Base-by-base conservation (phyloP, 441 rosid species). In the Erodium chrysanthum region DNA sequence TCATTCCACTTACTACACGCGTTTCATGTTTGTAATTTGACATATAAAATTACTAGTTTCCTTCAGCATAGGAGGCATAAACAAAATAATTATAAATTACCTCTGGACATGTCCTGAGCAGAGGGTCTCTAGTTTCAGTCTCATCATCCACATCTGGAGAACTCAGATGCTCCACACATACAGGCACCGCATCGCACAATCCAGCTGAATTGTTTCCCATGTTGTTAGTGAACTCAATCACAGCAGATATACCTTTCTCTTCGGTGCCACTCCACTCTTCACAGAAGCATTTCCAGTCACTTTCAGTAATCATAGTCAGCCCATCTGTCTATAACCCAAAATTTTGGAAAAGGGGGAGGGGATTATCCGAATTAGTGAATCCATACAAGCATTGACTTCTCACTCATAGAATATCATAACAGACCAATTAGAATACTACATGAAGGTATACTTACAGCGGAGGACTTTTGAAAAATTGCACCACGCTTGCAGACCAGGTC, bases 201-300 rank as follows among this genome's bases (percentile, higher is more conserved):
- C 78, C 79, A 73, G 67, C 74, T 71, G 69, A 62, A 72, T 66
- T 78, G 68, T 72, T 73, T 65, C 73, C 75, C 37, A 56, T 65
- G 15, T 64, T 66, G 71, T 77, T 74, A 70, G 73, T 74, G 21
- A 71, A 73, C 79, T 90, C 92, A 78, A 95, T 73, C 37, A 79
- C 68, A 77, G 92, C 96, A 66, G 86, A 86, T 77, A 95, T 79
- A 68, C 97, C 92, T 65, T 81, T 81, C 75, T 81, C 85, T 83
- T 83, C 77, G 40, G 74, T 66, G 73, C 96, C 88, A 50, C 89
- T 91, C 99, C 99, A 95, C 75, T 91, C 99, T 75, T 90, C 90
- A 78, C 99, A 95, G 82, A 95, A 95, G 79, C 79, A 77, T 77
- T 80, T 85, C 97, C 99, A 95, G 79, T 95, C 99, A 78, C 74